phyloP scores from a whole-genome alignment of 2,329 filamentous ascomycete genomes.

The Verticillium nonalfalfae region DNA sequence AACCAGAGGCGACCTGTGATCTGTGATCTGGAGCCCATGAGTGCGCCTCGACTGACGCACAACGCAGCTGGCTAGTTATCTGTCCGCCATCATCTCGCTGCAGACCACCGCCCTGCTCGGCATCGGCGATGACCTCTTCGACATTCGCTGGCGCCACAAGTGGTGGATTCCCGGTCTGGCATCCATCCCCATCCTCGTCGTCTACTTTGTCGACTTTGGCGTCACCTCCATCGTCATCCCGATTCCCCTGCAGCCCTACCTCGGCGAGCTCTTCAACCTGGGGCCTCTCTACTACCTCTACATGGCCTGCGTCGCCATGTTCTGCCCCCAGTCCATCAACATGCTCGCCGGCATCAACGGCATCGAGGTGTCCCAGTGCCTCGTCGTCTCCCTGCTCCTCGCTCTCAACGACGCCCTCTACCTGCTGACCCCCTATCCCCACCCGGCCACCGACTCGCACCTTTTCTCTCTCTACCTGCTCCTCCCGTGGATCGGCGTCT shows the following conservation, averaged over 20 bases:
- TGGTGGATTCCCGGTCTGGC: slow-evolving; percentile 95
- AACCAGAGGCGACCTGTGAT: neutral
- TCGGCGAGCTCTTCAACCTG: slow-evolving; percentile 80
- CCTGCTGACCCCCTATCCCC: slow-evolving; percentile 74
- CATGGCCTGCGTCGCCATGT: slow-evolving; percentile 95
- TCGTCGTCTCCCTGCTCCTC: slow-evolving; percentile 81
- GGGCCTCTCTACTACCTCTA: slow-evolving; percentile 85
- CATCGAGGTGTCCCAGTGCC: slow-evolving; percentile 90
- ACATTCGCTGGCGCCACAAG: slow-evolving; percentile 98
- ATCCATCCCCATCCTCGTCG: slow-evolving; percentile 84
- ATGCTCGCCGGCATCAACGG: slow-evolving; percentile 99
- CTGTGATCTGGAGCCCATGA: neutral
- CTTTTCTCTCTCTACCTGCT: slow-evolving; percentile 94
- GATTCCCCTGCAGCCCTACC: slow-evolving; percentile 72
- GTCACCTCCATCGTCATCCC: slow-evolving; percentile 94
- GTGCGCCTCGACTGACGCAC: neutral
- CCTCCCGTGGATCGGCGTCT: slow-evolving; percentile 90
- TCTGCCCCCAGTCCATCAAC: slow-evolving; percentile 98
- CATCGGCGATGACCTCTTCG: slow-evolving; percentile 92
- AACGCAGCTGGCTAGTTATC: slow-evolving; percentile 78
- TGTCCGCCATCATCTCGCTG: slow-evolving; percentile 88
- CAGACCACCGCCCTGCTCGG: slow-evolving; percentile 88
- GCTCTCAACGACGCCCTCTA: slow-evolving; percentile 85
- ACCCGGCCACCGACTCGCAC: slow-evolving; percentile 93
- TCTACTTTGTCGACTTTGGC: slow-evolving; percentile 98